Evolutionary conservation across 2,329 filamentous ascomycete species (phyloP).

Genomic region (Exophiala alcalophila): DNA sequence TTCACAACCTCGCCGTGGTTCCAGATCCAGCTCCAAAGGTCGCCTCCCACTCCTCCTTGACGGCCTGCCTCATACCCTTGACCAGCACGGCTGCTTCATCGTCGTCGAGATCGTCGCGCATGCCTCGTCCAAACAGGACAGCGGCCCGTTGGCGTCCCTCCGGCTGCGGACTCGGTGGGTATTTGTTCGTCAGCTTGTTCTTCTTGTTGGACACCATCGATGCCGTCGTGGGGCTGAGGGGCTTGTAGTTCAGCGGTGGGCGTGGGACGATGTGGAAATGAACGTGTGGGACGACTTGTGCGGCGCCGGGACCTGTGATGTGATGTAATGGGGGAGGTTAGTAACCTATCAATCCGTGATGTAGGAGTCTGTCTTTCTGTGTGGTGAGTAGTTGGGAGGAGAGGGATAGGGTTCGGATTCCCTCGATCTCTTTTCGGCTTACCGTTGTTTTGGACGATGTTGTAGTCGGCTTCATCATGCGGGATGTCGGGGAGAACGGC

Average conservation of each 20-base stretch:
- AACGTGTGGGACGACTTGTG: conserved; percentile 88
- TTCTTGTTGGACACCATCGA: conserved; percentile 12
- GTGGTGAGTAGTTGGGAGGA: too few relatives aligned
- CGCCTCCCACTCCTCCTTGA: conserved; percentile 37
- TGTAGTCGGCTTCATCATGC: conserved; percentile 67
- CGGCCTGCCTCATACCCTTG: conserved; percentile 36
- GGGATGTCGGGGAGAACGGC: conserved; percentile 56
- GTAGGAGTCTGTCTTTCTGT: too few relatives aligned
- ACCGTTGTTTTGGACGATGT: conserved; percentile 92
- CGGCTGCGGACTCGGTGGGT: conserved; percentile 20
- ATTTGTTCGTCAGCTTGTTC: too few relatives aligned
- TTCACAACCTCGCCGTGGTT: background rate
- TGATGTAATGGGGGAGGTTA: conserved; percentile 29
- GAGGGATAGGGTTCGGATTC: too few relatives aligned
- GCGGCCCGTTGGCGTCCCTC: conserved; percentile 30
- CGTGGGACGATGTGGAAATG: conserved; percentile 94
- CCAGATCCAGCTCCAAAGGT: conserved; percentile 27
- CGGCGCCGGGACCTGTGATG: conserved; percentile 70
- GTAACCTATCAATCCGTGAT: conserved; percentile 3
- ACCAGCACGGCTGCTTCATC: conserved; percentile 43
- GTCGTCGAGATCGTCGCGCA: conserved; percentile 47
- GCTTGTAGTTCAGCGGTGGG: conserved; percentile 47
- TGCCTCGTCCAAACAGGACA: conserved; percentile 48
- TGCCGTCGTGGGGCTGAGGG: conserved; percentile 22
- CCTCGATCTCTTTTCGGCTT: too few relatives aligned